A percentile compares a stretch with the other conserved stretches of the same genome.
Evolutionary conservation across 1,139 yeast species (phyloP).

Genomic region (Candida frijolesensis): DNA sequence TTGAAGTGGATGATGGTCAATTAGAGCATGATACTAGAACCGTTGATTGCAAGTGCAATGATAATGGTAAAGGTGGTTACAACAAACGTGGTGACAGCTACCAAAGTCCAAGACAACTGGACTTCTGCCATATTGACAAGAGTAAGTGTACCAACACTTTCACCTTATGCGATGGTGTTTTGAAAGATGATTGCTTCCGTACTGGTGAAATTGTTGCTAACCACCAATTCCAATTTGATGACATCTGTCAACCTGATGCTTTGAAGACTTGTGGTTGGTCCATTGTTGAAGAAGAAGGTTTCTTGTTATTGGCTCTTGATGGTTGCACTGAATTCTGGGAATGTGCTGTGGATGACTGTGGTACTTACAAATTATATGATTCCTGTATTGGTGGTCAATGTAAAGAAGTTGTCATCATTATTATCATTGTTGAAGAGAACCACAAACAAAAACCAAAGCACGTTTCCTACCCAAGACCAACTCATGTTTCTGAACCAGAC

Average conservation of each 20-base stretch:
- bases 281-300: constrained; percentile 19
- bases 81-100: not conserved
- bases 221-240: constrained; percentile 49
- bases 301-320: constrained; percentile 20
- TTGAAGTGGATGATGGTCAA: constrained; percentile 12
- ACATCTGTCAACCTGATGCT: constrained; percentile 24
- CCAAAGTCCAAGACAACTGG: too few relatives aligned
- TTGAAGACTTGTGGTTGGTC: constrained; percentile 18
- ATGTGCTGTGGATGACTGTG: constrained; percentile 43
- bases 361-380: constrained; percentile 12
- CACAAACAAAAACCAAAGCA: not conserved
- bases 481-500: not conserved
- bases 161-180: constrained; percentile 51
- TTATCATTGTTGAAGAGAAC: not conserved
- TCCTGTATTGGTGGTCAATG: constrained; percentile 21
- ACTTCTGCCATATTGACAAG: constrained; percentile 1
- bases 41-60: constrained; percentile 1
- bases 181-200: constrained; percentile 36
- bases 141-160: constrained; percentile 20
- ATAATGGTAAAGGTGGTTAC: too few relatives aligned
- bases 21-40: constrained; percentile 6
- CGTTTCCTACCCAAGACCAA: not conserved
- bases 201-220: constrained; percentile 47
- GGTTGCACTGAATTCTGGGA: constrained; percentile 25
- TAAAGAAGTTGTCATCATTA: constrained; percentile 8